Evolutionary conservation across 148 eudicot species (phyloP), one percentile per base, ranked within the genome.

Genomic region (Vaccinium corymbosum): DNA sequence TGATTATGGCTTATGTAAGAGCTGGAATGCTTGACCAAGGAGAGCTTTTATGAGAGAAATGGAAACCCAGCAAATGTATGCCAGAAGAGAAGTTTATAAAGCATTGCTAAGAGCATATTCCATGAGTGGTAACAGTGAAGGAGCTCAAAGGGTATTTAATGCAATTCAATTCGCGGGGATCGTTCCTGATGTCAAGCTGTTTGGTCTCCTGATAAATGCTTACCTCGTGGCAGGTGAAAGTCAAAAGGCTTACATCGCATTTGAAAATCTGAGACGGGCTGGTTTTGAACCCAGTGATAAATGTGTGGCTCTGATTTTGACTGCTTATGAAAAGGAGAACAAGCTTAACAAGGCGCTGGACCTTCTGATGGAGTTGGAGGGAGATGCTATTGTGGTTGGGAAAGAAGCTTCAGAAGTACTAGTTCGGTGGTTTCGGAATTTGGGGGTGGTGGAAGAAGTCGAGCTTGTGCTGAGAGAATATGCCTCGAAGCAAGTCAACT

Each of bases 31-130:
- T 90, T 38, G 82, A 86, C 76, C 85, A 83, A 62, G 98, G 92
- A 64, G 99, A 94, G 80, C 82, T 29, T 66, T 86, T 94, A 83
- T 93, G 1, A 84, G 85, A 59, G 98, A 97, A 92, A 93, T 94
- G 97, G 97, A 95, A 71, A 71, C 78, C 14, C 89, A 76, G 72
- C 90, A 94, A 59, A 76, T 89, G 10, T 93, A 90, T 83, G 95
- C 98, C 22, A 94, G 94, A 55, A 88, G 89, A 80, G 99, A 97
- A 89, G 95, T 97, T 52, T 93, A 92, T 74, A 97, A 94, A 78
- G 98, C 99, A 17, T 88, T 97, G 87, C 72, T 97, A 14, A 91
- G 99, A 86, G 93, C 95, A 1, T 97, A 97, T 88, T 97, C 99
- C 57, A 92, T 91, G 98, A 83, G 62, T 11, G 97, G 99, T 56